Evolutionary conservation across 1,284 basidiomycete species (phyloP).

Genomic region (Rhizoctonia solani): DNA sequence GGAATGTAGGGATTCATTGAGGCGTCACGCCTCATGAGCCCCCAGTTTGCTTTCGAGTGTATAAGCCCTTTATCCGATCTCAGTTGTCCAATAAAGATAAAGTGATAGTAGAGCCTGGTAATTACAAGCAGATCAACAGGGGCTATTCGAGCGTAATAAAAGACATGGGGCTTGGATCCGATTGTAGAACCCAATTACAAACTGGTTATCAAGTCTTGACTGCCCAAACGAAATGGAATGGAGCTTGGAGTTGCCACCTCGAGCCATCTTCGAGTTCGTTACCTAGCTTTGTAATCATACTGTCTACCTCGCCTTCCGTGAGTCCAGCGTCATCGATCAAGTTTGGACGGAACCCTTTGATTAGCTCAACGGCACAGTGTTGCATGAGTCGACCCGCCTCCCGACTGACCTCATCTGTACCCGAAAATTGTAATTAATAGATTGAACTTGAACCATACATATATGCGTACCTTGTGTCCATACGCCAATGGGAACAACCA

Average conservation of each 20-base stretch:
- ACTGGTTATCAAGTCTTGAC: not conserved
- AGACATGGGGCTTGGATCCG: too few relatives aligned
- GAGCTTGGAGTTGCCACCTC: slow-evolving; percentile 14
- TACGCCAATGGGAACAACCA: slow-evolving; percentile 18
- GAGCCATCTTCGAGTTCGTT: not conserved
- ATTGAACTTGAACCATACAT: not conserved
- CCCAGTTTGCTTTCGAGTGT: too few relatives aligned
- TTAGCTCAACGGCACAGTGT: slow-evolving; percentile 2
- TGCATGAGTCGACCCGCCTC: slow-evolving; percentile 11
- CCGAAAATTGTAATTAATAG: not conserved
- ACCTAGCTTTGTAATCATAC: not conserved
- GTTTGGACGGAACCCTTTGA: slow-evolving; percentile 11
- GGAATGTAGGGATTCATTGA: too few relatives aligned
- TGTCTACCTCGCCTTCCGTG: slow-evolving; percentile 7
- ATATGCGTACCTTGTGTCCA: slow-evolving; percentile 9
- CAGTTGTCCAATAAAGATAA: too few relatives aligned
- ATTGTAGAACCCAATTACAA: too few relatives aligned
- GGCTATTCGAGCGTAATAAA: too few relatives aligned
- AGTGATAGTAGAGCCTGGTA: too few relatives aligned
- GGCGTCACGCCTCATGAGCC: too few relatives aligned
- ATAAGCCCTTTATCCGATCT: too few relatives aligned
- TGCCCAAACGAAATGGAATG: slow-evolving; percentile 27
- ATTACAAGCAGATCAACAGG: too few relatives aligned
- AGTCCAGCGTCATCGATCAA: slow-evolving; percentile 11
- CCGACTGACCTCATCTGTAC: slow-evolving; percentile 2